Conservation (phyloP, 176 grass and related monocot species). For the Melocanna baccifera region DNA sequence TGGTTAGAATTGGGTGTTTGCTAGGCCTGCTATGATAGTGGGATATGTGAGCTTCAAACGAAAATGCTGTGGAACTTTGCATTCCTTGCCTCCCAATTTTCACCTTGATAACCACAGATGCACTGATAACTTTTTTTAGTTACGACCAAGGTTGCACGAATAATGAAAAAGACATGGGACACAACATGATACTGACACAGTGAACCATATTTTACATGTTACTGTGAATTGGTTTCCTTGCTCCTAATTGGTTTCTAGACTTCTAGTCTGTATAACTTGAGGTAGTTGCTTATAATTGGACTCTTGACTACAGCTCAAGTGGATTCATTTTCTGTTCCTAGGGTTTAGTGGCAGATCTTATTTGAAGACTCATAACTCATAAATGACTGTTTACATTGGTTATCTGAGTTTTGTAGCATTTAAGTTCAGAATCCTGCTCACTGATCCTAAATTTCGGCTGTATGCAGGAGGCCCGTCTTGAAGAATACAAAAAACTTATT, state of each 20-base stretch:
- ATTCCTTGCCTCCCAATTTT: not conserved
- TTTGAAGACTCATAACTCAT: not conserved
- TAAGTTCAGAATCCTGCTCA: not conserved
- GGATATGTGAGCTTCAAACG: not conserved
- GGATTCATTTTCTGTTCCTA: not conserved
- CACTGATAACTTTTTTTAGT: not conserved
- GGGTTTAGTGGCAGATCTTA: conserved; percentile 2
- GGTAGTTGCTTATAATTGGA: not conserved
- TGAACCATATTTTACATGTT: not conserved
- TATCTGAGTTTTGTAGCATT: not conserved
- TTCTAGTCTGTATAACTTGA: not conserved
- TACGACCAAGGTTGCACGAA: not conserved
- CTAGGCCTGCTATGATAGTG: not conserved
- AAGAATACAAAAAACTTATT: conserved; percentile 75
- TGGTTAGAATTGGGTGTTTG: conserved; percentile 1
- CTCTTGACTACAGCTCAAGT: not conserved
- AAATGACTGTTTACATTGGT: not conserved
- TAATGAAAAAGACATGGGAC: not conserved
- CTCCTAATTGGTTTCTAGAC: not conserved
- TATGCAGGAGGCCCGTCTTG: conserved; percentile 80
- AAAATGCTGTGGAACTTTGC: not conserved
- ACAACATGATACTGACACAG: not conserved
- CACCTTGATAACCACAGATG: not conserved
- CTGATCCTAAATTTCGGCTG: not conserved
- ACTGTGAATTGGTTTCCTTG: not conserved